phyloP scores from a whole-genome alignment of 129 eudicot genomes.

The Tagetes erecta region DNA sequence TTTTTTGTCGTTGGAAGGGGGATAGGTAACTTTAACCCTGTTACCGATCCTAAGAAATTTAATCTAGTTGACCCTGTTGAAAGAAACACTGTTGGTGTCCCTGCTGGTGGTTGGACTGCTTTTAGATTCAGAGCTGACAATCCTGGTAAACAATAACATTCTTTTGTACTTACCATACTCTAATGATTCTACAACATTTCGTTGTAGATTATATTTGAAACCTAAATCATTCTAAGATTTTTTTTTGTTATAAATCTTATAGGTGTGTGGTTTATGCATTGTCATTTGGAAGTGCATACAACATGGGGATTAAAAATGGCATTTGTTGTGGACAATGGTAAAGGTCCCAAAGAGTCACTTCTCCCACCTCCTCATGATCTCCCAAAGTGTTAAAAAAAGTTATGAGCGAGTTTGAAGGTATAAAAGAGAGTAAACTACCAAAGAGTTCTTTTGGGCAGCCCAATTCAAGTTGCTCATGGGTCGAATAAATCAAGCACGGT shows the following conservation, averaged over 20 bases:
- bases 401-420: background rate
- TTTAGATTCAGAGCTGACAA: constrained; percentile 85
- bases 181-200: background rate
- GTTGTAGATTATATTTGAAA: background rate
- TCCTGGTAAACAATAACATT: constrained; percentile 52
- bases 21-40: constrained; percentile 59
- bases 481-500: constrained; percentile 27
- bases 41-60: constrained; percentile 53
- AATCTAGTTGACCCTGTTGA: constrained; percentile 84
- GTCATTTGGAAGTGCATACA: constrained; percentile 82
- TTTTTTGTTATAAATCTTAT: background rate
- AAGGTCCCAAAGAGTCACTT: constrained; percentile 69
- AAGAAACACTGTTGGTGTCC: constrained; percentile 73
- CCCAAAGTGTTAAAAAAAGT: constrained; percentile 54
- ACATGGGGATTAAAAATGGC: constrained; percentile 97
- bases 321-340: constrained; percentile 84
- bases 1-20: constrained; percentile 77
- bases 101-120: constrained; percentile 83
- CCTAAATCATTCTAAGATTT: background rate
- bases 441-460: constrained; percentile 38
- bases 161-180: background rate
- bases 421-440: background rate
- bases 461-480: constrained; percentile 32
- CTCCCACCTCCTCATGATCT: constrained; percentile 68
- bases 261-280: constrained; percentile 94